phyloP scores from a whole-genome alignment of 2,329 filamentous ascomycete genomes.

The Colletotrichum sp. region DNA sequence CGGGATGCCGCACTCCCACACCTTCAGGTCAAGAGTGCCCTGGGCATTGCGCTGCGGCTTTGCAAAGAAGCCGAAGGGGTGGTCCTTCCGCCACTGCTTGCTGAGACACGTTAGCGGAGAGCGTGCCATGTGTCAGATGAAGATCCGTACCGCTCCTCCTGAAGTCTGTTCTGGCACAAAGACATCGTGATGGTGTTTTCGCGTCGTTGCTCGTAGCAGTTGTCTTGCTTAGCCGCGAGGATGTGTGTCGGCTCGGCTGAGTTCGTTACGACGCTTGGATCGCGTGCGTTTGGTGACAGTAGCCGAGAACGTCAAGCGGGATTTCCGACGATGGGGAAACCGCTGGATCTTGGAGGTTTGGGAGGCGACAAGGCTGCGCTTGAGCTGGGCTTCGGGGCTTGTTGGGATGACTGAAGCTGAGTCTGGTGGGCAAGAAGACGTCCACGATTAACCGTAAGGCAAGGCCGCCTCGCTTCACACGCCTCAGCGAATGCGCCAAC shows the following conservation, averaged over 20 bases:
- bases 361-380: not conserved
- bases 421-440: not conserved
- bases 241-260: not conserved
- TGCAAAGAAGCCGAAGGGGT: conserved; percentile 97
- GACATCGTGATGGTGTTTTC: conserved; percentile 63
- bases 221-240: not conserved
- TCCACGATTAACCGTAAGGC: not conserved
- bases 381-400: not conserved
- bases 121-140: not conserved
- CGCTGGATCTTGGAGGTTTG: not conserved
- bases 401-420: not conserved
- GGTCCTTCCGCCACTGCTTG: conserved; percentile 96
- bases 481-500: conserved; percentile 7
- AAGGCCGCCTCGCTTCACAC: conserved; percentile 2
- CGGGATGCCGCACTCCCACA: conserved; percentile 95
- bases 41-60: conserved; percentile 78
- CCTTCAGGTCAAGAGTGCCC: conserved; percentile 88
- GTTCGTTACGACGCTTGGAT: not conserved
- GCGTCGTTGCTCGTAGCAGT: not conserved
- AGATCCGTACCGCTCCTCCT: conserved; percentile 78
- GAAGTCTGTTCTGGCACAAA: conserved; percentile 84
- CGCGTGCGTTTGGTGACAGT: not conserved
- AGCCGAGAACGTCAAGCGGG: not conserved
- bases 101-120: conserved; percentile 49
- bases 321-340: not conserved